These are phyloP conservation scores for Macrophomina pseudophaseolina DNA, from an alignment of 2,329 filamentous ascomycete genomes.

Conservation along the genomic window DNA sequence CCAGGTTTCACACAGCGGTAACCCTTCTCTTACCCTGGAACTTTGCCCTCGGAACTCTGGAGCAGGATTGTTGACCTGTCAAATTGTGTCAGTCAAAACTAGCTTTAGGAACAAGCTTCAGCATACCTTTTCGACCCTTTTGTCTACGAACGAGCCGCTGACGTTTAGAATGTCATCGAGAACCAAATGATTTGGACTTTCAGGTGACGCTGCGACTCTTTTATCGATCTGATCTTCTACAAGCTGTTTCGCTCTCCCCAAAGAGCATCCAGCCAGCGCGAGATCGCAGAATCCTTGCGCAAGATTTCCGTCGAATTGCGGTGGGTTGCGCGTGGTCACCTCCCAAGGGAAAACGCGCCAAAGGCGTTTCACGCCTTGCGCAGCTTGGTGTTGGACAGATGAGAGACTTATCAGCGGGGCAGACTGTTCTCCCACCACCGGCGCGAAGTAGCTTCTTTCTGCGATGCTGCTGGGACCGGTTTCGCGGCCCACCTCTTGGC, in stretches of 20 bases:
- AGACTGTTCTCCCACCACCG: not conserved
- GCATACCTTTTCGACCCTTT: not conserved
- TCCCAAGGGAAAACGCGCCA: conserved; percentile 13
- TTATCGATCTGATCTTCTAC: not conserved
- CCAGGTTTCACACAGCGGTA: not conserved
- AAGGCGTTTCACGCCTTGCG: not conserved
- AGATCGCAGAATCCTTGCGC: not conserved
- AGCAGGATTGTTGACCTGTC: not conserved
- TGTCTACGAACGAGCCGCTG: not conserved
- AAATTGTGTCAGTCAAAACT: not conserved
- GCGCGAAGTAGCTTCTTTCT: not conserved
- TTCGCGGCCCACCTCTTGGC: not conserved
- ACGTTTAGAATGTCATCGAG: not conserved
- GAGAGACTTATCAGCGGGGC: not conserved
- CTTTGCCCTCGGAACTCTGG: not conserved
- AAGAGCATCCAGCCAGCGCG: not conserved
- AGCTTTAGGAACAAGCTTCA: not conserved
- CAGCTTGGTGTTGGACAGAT: not conserved
- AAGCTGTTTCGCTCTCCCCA: not conserved
- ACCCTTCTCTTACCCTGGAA: not conserved
- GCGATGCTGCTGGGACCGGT: not conserved
- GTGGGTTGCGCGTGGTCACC: not conserved
- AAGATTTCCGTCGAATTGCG: not conserved
- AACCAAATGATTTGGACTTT: not conserved
- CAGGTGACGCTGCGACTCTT: not conserved